A percentile compares a stretch with the other conserved stretches of the same genome.
Conservation (phyloP, 176 grass and related monocot genomes). For the Carex cristatella region DNA sequence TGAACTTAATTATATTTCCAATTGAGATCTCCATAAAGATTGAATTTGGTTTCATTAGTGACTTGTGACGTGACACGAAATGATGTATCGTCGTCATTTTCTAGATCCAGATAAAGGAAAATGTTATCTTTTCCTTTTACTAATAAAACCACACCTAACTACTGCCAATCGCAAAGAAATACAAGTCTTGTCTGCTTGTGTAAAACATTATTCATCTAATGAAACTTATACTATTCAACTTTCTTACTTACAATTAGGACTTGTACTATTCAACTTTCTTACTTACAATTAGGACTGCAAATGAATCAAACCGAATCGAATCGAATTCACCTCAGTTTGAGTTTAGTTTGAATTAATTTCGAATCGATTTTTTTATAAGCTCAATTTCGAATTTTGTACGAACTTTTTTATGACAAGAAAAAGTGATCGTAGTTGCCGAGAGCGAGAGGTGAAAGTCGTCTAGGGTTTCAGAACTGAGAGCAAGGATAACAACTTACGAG, state of each 20-base stretch:
- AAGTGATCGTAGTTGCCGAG: too few species aligned
- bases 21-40: not conserved
- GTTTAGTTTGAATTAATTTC: too few species aligned
- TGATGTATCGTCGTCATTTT: not conserved
- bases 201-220: not conserved
- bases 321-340: too few species aligned
- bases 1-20: not conserved
- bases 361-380: too few species aligned
- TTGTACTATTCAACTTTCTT: not conserved
- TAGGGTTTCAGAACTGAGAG: too few species aligned
- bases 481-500: too few species aligned
- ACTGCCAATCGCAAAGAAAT: not conserved
- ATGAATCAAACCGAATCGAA: too few species aligned
- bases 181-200: not conserved
- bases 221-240: not conserved
- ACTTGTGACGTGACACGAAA: not conserved
- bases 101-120: not conserved
- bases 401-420: too few species aligned
- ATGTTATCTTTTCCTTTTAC: not conserved
- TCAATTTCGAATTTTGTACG: too few species aligned
- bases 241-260: not conserved
- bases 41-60: not conserved
- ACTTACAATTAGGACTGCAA: too few species aligned
- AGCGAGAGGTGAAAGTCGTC: too few species aligned
- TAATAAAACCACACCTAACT: not conserved